A percentile compares a stretch with the other conserved stretches of the same genome.
These are phyloP conservation scores for Eimeria maxima DNA, from an alignment of 169 alveolate genomes.

Conservation along the genomic window DNA sequence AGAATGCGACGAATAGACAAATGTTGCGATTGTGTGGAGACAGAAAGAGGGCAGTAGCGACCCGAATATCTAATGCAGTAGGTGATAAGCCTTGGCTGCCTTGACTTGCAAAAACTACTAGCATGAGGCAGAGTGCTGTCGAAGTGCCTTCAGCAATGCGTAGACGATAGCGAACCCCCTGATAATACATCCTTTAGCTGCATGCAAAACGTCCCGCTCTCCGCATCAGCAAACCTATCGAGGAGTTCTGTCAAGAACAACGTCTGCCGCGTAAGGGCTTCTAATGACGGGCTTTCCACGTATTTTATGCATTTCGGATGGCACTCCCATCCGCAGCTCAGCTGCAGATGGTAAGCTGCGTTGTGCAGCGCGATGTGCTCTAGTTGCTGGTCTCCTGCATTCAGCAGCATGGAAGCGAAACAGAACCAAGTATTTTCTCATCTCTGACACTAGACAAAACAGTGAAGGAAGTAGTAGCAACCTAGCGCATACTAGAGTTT, in stretches of 20 bases:
- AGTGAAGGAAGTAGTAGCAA: background rate
- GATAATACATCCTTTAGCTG: slow-evolving; percentile 54
- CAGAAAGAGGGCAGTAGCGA: background rate
- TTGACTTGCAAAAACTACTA: background rate
- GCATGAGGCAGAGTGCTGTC: background rate
- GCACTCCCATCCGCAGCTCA: slow-evolving; percentile 74
- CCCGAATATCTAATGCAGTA: background rate
- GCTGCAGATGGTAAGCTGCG: slow-evolving; percentile 75
- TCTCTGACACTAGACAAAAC: background rate
- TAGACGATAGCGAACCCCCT: background rate
- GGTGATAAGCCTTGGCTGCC: background rate
- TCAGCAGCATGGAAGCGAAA: background rate
- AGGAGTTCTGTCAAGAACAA: slow-evolving; percentile 62
- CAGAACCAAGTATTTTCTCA: background rate
- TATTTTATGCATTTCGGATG: slow-evolving; percentile 81
- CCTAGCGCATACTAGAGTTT: no score
- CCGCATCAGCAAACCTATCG: slow-evolving; percentile 78
- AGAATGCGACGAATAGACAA: slow-evolving; percentile 10
- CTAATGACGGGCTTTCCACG: slow-evolving; percentile 75
- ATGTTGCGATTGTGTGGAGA: slow-evolving; percentile 24
- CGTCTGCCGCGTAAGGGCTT: slow-evolving; percentile 75
- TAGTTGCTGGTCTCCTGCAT: slow-evolving; percentile 79
- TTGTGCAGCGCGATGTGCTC: slow-evolving; percentile 82
- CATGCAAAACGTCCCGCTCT: slow-evolving; percentile 79
- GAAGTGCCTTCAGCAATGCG: background rate